phyloP scores from a whole-genome alignment of 805 yeast species.

The Nakazawaea laoshanensis region DNA sequence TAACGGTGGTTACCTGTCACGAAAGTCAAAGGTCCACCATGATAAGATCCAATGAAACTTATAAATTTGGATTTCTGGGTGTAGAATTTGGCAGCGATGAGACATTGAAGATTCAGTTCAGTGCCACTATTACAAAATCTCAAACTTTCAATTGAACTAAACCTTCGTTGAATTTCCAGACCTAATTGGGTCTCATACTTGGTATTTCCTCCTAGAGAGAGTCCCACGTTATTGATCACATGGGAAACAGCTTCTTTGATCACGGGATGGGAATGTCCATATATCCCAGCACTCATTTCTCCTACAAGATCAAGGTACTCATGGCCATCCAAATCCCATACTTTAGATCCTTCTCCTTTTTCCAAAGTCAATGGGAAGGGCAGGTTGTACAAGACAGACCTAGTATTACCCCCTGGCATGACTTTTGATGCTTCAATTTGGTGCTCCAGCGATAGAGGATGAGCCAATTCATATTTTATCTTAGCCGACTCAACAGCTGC shows the following conservation, averaged over 20 bases:
- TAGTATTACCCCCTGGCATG: slow-evolving; percentile 13
- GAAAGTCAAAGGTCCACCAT: slow-evolving; percentile 12
- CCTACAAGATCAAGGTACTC: slow-evolving; percentile 12
- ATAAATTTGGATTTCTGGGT: slow-evolving; percentile 11
- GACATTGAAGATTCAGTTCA: slow-evolving; percentile 11
- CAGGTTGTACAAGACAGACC: slow-evolving; percentile 11
- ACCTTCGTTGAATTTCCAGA: slow-evolving; percentile 8
- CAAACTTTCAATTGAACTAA: slow-evolving; percentile 7
- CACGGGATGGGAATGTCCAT: slow-evolving; percentile 12
- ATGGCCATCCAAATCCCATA: slow-evolving; percentile 11
- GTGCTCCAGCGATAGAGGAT: no score
- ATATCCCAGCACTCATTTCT: slow-evolving; percentile 13
- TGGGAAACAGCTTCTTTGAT: slow-evolving; percentile 9
- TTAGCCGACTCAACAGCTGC: no score
- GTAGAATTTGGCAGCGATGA: slow-evolving; percentile 11
- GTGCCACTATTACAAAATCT: slow-evolving; percentile 14
- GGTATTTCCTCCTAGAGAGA: slow-evolving; percentile 11
- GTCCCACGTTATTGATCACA: slow-evolving; percentile 8
- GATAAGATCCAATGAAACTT: slow-evolving; percentile 11
- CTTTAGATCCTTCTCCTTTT: slow-evolving; percentile 5
- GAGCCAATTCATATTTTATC: no score
- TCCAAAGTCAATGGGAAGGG: slow-evolving; percentile 11
- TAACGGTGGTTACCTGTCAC: slow-evolving; percentile 5
- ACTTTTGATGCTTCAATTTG: slow-evolving; percentile 4
- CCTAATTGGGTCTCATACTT: slow-evolving; percentile 8